phyloP scores from a whole-genome alignment of 768 basidiomycete genomes.

The Mycena capillaripes region DNA sequence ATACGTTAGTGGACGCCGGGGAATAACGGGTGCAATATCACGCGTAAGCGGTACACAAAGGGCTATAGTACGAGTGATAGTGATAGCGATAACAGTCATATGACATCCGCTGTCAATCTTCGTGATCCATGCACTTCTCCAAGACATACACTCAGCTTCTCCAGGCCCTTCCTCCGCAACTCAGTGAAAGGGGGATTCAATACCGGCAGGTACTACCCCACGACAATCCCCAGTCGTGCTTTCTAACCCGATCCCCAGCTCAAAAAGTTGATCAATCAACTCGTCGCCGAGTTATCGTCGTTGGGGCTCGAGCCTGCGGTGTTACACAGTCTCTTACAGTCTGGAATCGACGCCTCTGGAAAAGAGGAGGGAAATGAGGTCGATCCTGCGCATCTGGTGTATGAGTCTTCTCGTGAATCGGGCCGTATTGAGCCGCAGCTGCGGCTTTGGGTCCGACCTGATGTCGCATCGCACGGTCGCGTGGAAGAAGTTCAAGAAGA shows the following conservation, averaged over 20 bases:
- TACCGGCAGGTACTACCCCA: conserved; percentile 78
- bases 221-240: too few species aligned
- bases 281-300: conserved; percentile 81
- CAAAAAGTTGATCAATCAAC: conserved; percentile 90
- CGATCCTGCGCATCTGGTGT: conserved; percentile 55
- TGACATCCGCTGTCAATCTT: too few species aligned
- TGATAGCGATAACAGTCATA: too few species aligned
- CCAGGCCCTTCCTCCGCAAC: conserved; percentile 78
- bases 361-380: conserved; percentile 36
- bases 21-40: too few species aligned
- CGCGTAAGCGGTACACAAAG: too few species aligned
- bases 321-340: conserved; percentile 59
- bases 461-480: conserved; percentile 33
- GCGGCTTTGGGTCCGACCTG: conserved; percentile 59
- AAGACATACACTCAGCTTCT: conserved; percentile 78
- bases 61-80: too few species aligned
- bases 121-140: conserved; percentile 89
- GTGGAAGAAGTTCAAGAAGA: conserved; percentile 30
- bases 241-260: conserved; percentile 62
- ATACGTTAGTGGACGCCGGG: too few species aligned
- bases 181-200: conserved; percentile 84
- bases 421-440: conserved; percentile 70
- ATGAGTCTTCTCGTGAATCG: conserved; percentile 66
- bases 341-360: too few species aligned
- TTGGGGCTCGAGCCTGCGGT: conserved; percentile 72